Conservation (phyloP, 2,329 filamentous ascomycete genomes). For the Pseudophaeomoniella oleicola region DNA sequence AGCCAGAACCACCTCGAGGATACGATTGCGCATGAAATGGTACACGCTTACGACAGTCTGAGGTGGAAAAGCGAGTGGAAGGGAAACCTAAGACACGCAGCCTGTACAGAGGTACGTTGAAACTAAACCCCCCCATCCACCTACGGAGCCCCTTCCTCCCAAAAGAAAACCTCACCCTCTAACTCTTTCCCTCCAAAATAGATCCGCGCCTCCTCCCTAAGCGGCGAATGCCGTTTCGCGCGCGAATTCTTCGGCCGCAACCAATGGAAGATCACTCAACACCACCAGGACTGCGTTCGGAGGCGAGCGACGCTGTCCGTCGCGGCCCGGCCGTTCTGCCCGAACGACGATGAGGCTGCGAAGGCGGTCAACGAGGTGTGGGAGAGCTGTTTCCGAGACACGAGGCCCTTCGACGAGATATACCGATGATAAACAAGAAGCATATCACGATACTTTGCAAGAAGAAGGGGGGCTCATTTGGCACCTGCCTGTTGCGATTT, state of each 20-base stretch:
- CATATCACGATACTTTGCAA: too few species aligned
- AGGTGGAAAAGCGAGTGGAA: slow-evolving; percentile 78
- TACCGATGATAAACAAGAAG: slow-evolving; percentile 48
- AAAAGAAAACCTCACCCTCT: not conserved
- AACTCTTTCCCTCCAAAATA: slow-evolving; percentile 18
- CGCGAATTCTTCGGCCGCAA: slow-evolving; percentile 72
- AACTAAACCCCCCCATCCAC: not conserved
- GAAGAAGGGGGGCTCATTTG: too few species aligned
- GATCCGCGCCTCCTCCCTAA: slow-evolving; percentile 87
- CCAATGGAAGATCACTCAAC: slow-evolving; percentile 79
- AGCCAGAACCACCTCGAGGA: slow-evolving; percentile 77
- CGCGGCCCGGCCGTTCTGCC: slow-evolving; percentile 61
- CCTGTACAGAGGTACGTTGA: slow-evolving; percentile 68
- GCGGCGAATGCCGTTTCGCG: slow-evolving; percentile 83
- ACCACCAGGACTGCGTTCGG: slow-evolving; percentile 86
- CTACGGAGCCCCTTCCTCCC: slow-evolving; percentile 2
- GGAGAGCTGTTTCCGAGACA: slow-evolving; percentile 93
- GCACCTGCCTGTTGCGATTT: too few species aligned
- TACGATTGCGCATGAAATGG: slow-evolving; percentile 91
- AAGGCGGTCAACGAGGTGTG: slow-evolving; percentile 95
- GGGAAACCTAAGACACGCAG: slow-evolving; percentile 67
- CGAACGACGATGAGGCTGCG: slow-evolving; percentile 71
- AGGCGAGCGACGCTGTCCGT: slow-evolving; percentile 68
- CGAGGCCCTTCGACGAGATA: slow-evolving; percentile 90
- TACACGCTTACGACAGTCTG: slow-evolving; percentile 89